Base-by-base conservation (phyloP, 2,329 filamentous ascomycete genomes). In the Trichoderma breve region DNA sequence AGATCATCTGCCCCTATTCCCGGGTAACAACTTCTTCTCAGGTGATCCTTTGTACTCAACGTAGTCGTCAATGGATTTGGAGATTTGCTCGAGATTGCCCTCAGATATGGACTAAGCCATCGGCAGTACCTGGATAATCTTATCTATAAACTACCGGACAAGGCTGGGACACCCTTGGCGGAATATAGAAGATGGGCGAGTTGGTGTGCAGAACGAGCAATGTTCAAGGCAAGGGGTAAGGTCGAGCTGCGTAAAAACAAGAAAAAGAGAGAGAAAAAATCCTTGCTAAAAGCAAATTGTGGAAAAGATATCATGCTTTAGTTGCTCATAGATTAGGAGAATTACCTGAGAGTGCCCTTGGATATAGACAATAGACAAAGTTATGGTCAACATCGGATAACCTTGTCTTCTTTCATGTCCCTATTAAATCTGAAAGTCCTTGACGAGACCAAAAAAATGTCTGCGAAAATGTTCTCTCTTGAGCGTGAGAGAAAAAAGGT, bases 41-140 rank as follows among this genome's bases (percentile, higher is more conserved):
- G 32, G 55, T 26, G 8, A n/a, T 28, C 1, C 9, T 21, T 21
- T 7, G 6, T 53, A 11, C 11, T 53, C 47, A 2, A 24, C 2
- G 5, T 24, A 24, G 21, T 24, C 47, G 21, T 21, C 21, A 21
- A 21, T 47, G 2, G 3, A 47, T 47, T 47, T 47, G 39, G 18
- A 43, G 3, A 18, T 9, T n/a, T 43, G 39, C 39, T 18, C n/a
- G 39, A 43, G 39, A 43, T 2, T n/a, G 15, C 39, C 39, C 39
- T 43, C 39, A 18, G 15, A 43, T 43, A 43, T 43, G 39, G 39
- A 43, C 6, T 99, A 96, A 75, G 96, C 96, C 96, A 99, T 98
- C 81, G 96, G 90, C 39, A 96, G 96, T 76, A 98, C 96, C 85
- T 98, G 95, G 82, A 98, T 90, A 74, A 95, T 84, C 76, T 89